Conservation (phyloP, 768 basidiomycete species). For the Suillus decipiens region DNA sequence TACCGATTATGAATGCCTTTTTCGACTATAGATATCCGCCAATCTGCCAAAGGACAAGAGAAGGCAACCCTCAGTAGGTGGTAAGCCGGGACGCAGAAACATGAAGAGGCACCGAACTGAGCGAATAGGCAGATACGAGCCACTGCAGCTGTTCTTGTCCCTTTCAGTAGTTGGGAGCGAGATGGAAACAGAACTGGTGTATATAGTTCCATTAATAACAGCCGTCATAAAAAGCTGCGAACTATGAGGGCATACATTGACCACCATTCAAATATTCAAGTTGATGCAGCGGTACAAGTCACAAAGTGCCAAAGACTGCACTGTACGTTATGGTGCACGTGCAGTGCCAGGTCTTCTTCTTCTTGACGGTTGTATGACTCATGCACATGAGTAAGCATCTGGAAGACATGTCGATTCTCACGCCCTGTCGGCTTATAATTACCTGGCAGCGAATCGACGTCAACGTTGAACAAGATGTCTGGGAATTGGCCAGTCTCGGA, state of each 20-base stretch:
- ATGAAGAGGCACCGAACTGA: slow-evolving; percentile 56
- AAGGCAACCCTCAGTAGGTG: slow-evolving; percentile 61
- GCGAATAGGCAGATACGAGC: slow-evolving; percentile 65
- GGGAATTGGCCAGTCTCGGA: too few species aligned
- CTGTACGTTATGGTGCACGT: neutral
- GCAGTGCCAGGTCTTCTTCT: too few species aligned
- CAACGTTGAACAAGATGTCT: too few species aligned
- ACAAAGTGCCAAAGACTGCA: slow-evolving; percentile 31
- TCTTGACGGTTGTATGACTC: too few species aligned
- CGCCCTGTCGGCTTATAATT: too few species aligned
- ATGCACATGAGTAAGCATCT: too few species aligned
- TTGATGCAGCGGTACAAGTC: slow-evolving; percentile 43
- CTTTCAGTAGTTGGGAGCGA: slow-evolving; percentile 51
- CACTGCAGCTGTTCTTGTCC: slow-evolving; percentile 61
- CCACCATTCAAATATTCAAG: too few species aligned
- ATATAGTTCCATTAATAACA: slow-evolving; percentile 24
- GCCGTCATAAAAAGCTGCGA: neutral
- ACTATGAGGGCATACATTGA: slow-evolving; percentile 29
- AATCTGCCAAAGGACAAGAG: slow-evolving; percentile 75
- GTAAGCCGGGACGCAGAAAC: neutral
- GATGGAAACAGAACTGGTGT: slow-evolving; percentile 48
- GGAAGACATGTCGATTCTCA: too few species aligned
- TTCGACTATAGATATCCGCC: slow-evolving; percentile 79
- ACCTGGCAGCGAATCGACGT: too few species aligned
- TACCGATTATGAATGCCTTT: slow-evolving; percentile 64